These are phyloP conservation scores for Krasilnikovozyma curviuscula DNA, from an alignment of 768 basidiomycete genomes.

Conservation along the genomic window DNA sequence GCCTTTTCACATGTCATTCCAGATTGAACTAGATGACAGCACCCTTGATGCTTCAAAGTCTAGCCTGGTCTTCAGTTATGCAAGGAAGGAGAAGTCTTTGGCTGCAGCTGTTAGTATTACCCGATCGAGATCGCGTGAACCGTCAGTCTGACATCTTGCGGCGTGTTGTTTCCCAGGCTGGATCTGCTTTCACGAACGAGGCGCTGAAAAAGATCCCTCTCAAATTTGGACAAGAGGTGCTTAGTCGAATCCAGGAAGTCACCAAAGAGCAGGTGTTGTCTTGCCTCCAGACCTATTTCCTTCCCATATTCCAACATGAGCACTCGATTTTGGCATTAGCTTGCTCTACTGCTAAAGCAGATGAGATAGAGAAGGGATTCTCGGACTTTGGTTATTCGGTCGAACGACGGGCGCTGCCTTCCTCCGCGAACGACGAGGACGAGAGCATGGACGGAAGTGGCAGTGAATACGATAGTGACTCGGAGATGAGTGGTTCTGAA, in stretches of 20 bases:
- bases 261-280: slow-evolving; percentile 56
- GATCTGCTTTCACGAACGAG: slow-evolving; percentile 71
- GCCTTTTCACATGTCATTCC: background rate
- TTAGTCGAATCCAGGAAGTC: slow-evolving; percentile 53
- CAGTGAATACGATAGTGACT: slow-evolving; percentile 3
- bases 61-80: slow-evolving; percentile 65
- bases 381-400: slow-evolving; percentile 54
- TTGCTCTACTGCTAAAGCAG: slow-evolving; percentile 59
- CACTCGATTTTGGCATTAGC: slow-evolving; percentile 64
- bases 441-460: slow-evolving; percentile 1
- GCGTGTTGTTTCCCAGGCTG: slow-evolving; percentile 35
- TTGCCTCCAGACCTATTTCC: slow-evolving; percentile 50
- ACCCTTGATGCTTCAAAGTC: slow-evolving; percentile 80
- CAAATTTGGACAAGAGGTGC: slow-evolving; percentile 51
- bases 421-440: background rate
- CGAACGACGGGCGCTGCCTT: slow-evolving; percentile 24
- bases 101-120: slow-evolving; percentile 52
- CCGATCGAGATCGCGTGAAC: background rate
- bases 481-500: too few species aligned
- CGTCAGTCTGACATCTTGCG: background rate
- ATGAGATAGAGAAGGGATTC: slow-evolving; percentile 48
- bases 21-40: slow-evolving; percentile 65
- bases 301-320: slow-evolving; percentile 62
- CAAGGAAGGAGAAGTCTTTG: slow-evolving; percentile 62
- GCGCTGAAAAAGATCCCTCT: slow-evolving; percentile 66